phyloP scores from a whole-genome alignment of 768 basidiomycete genomes.

The Ramaria sp. region DNA sequence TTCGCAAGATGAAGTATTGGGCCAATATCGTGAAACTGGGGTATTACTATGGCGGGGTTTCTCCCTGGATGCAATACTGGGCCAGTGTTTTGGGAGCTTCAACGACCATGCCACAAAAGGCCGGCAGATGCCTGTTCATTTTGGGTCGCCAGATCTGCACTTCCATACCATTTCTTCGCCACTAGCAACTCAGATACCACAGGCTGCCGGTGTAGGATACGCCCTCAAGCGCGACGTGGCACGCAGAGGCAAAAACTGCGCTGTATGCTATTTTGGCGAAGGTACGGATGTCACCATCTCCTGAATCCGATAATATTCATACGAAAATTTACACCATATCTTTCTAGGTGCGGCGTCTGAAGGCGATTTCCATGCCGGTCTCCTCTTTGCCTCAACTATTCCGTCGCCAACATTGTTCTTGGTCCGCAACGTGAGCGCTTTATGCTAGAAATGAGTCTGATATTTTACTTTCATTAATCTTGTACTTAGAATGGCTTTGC shows the following conservation, averaged over 20 bases:
- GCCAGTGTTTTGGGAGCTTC: conserved; percentile 82
- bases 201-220: conserved; percentile 88
- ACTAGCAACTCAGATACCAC: conserved; percentile 88
- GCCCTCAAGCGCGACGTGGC: conserved; percentile 71
- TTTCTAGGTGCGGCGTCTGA: conserved; percentile 23
- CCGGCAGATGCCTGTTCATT: conserved; percentile 92
- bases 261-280: conserved; percentile 88
- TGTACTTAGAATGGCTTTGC: conserved; percentile 66
- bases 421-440: conserved; percentile 37
- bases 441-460: background rate
- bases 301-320: background rate
- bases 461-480: conserved; percentile 16
- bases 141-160: conserved; percentile 73
- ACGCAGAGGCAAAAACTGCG: conserved; percentile 60
- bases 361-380: conserved; percentile 83
- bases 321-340: background rate
- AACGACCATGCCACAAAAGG: conserved; percentile 77
- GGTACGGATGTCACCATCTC: conserved; percentile 41
- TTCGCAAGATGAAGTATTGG: conserved; percentile 81
- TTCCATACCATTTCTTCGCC: conserved; percentile 94
- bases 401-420: conserved; percentile 66
- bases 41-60: conserved; percentile 86
- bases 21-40: conserved; percentile 92
- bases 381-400: conserved; percentile 68
- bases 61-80: conserved; percentile 70